Conservation (phyloP, 2,329 filamentous ascomycete species). For the Acarospora socialis region DNA sequence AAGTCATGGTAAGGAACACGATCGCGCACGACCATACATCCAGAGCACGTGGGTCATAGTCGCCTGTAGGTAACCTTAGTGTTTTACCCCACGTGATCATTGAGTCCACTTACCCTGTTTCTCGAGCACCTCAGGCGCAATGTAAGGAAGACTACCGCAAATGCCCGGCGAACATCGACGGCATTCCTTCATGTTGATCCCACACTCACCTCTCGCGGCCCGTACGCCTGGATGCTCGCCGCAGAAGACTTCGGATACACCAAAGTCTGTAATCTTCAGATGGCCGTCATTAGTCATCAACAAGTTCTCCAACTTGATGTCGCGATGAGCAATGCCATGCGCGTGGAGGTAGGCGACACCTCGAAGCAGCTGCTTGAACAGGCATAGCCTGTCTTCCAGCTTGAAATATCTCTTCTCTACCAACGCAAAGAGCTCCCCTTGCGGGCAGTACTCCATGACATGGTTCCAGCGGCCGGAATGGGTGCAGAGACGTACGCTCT, state of each 20-base stretch:
- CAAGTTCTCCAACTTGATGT: conserved; percentile 82
- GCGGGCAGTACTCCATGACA: conserved; percentile 82
- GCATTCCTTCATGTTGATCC: conserved; percentile 55
- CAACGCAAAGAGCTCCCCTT: conserved; percentile 65
- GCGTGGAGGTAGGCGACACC: conserved; percentile 70
- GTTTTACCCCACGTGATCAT: conserved; percentile 3
- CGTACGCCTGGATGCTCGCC: conserved; percentile 68
- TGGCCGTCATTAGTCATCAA: conserved; percentile 65
- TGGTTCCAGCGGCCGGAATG: conserved; percentile 70
- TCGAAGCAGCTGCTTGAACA: conserved; percentile 80
- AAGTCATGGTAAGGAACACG: conserved; percentile 64
- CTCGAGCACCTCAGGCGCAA: conserved; percentile 68
- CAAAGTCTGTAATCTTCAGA: conserved; percentile 85
- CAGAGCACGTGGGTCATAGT: conserved; percentile 61
- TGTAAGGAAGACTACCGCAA: conserved; percentile 74
- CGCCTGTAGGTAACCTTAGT: conserved; percentile 20
- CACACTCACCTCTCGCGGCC: conserved; percentile 58
- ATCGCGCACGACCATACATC: conserved; percentile 82
- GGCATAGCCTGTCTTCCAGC: conserved; percentile 56
- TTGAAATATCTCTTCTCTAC: conserved; percentile 58
- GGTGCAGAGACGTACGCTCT: conserved; percentile 62
- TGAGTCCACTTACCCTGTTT: conserved; percentile 41
- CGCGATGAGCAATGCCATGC: conserved; percentile 77
- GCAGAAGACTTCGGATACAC: conserved; percentile 72
- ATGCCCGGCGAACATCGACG: conserved; percentile 65